A percentile compares a stretch with the other conserved stretches of the same genome.
phyloP scores from a whole-genome alignment of 441 rosid species.

The Theobroma grandiflorum region DNA sequence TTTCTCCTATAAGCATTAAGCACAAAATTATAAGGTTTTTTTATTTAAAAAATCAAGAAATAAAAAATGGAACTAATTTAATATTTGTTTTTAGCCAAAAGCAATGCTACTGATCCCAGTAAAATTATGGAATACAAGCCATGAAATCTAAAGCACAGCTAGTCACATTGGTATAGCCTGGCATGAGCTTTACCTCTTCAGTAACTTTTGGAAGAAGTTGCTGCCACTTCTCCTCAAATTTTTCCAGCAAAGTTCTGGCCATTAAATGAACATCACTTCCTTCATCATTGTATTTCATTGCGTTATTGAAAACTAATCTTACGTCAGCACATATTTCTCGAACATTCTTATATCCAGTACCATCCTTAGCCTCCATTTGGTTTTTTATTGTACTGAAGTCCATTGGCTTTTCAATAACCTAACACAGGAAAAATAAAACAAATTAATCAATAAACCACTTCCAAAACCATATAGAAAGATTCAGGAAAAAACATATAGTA shows the following conservation, averaged over 20 bases:
- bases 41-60: constrained; percentile 19
- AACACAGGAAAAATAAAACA: constrained; percentile 22
- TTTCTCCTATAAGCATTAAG: constrained; percentile 63
- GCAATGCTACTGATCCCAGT: constrained; percentile 10
- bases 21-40: constrained; percentile 11
- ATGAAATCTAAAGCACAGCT: background rate
- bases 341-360: constrained; percentile 86
- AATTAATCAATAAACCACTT: constrained; percentile 5
- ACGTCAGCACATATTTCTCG: constrained; percentile 85
- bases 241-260: constrained; percentile 85
- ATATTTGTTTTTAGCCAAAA: constrained; percentile 4
- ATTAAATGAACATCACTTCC: constrained; percentile 73
- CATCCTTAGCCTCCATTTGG: constrained; percentile 95
- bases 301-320: constrained; percentile 87
- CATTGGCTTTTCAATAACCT: constrained; percentile 98
- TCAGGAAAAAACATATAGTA: background rate
- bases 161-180: background rate
- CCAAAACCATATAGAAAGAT: background rate
- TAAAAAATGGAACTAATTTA: background rate
- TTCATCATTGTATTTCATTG: constrained; percentile 91
- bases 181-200: constrained; percentile 69
- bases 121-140: constrained; percentile 7
- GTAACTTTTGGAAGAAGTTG: constrained; percentile 79
- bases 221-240: constrained; percentile 92
- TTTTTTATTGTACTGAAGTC: constrained; percentile 89